These are phyloP conservation scores for Russula ochroleuca DNA, from an alignment of 768 basidiomycete genomes.

Conservation along the genomic window DNA sequence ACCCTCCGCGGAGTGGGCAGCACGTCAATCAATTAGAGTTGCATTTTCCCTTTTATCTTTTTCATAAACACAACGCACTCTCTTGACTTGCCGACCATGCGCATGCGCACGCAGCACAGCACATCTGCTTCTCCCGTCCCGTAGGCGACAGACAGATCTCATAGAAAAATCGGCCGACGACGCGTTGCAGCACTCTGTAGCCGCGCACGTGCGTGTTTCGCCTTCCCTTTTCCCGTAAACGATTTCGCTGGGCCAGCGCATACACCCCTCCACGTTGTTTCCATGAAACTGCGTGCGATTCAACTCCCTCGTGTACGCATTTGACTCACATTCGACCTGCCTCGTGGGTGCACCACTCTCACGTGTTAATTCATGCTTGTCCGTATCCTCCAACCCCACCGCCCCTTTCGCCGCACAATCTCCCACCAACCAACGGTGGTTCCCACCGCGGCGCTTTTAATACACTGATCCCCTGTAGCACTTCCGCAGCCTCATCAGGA, in stretches of 20 bases:
- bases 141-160: background rate
- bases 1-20: constrained; percentile 2
- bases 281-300: background rate
- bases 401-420: constrained; percentile 12
- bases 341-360: constrained; percentile 1
- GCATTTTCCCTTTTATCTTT: background rate
- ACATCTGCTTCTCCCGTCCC: background rate
- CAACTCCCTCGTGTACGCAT: background rate
- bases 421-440: constrained; percentile 1
- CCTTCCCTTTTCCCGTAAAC: constrained; percentile 2
- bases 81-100: constrained; percentile 1
- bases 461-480: constrained; percentile 2
- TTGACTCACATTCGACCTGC: background rate
- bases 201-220: background rate
- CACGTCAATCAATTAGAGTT: constrained; percentile 8
- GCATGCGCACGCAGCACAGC: background rate
- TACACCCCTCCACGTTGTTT: constrained; percentile 1
- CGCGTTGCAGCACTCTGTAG: background rate
- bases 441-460: constrained; percentile 9
- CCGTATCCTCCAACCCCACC: background rate
- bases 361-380: constrained; percentile 9
- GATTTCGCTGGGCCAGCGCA: constrained; percentile 19
- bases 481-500: constrained; percentile 6
- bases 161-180: background rate
- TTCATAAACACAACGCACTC: background rate